These are phyloP conservation scores for Copromyces sp. DNA, from an alignment of 495 filamentous ascomycete genomes.

Conservation along the genomic window DNA sequence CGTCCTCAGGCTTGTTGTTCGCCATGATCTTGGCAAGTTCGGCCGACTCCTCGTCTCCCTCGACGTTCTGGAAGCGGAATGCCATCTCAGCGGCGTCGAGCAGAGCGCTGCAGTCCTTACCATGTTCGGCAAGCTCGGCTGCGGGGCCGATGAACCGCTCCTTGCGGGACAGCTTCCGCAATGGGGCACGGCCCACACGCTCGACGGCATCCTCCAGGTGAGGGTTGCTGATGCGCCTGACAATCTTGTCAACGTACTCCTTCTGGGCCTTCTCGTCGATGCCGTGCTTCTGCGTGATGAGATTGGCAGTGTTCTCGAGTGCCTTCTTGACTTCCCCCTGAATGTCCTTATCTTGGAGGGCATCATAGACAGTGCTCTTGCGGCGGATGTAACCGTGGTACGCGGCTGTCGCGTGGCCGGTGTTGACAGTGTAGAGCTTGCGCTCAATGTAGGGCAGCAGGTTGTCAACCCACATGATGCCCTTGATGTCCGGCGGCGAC, in stretches of 20 bases:
- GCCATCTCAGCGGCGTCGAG: slow-evolving; percentile 75
- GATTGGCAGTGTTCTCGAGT: slow-evolving; percentile 68
- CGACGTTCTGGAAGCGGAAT: slow-evolving; percentile 84
- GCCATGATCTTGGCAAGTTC: slow-evolving; percentile 77
- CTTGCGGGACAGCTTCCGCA: slow-evolving; percentile 84
- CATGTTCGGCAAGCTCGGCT: slow-evolving; percentile 68
- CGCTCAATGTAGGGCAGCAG: slow-evolving; percentile 94
- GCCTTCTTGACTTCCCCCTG: slow-evolving; percentile 62
- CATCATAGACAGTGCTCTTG: slow-evolving; percentile 80
- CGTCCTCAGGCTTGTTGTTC: slow-evolving; percentile 53
- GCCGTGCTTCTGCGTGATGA: slow-evolving; percentile 79
- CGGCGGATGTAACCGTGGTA: slow-evolving; percentile 82
- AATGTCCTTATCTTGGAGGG: slow-evolving; percentile 57
- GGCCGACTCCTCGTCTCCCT: slow-evolving; percentile 75
- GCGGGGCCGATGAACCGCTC: slow-evolving; percentile 95
- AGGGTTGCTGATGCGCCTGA: slow-evolving; percentile 89
- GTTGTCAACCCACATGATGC: slow-evolving; percentile 86
- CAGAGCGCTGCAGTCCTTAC: slow-evolving; percentile 56
- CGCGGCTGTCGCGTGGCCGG: slow-evolving; percentile 90
- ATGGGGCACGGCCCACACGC: slow-evolving; percentile 88
- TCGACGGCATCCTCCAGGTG: slow-evolving; percentile 85
- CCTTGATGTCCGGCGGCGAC: slow-evolving; percentile 56
- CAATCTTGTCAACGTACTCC: slow-evolving; percentile 84
- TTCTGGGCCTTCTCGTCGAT: slow-evolving; percentile 70
- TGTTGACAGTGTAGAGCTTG: slow-evolving; percentile 99